phyloP scores from a whole-genome alignment of 352 stramenopile species.

The Pythium utonaiense region DNA sequence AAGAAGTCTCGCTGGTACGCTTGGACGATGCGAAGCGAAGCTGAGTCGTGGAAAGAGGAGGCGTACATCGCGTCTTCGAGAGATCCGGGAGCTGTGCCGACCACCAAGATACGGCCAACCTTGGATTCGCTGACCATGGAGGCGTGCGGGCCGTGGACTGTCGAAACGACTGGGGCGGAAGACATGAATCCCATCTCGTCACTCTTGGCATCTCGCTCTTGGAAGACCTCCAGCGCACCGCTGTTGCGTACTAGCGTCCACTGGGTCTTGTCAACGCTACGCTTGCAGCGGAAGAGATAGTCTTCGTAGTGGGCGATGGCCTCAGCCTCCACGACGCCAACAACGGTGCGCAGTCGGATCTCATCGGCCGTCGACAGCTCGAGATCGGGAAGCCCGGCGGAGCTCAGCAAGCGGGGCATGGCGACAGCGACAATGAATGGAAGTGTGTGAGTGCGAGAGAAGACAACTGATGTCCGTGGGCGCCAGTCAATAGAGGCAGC shows the following conservation, averaged over 20 bases:
- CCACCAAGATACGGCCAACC: slow-evolving; percentile 18
- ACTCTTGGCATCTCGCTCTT: slow-evolving; percentile 13
- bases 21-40: slow-evolving; percentile 30
- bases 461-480: too few species aligned
- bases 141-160: slow-evolving; percentile 1
- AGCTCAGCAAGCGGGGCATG: slow-evolving; percentile 26
- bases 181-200: slow-evolving; percentile 15
- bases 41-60: slow-evolving; percentile 35
- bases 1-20: slow-evolving; percentile 36
- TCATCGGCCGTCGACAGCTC: slow-evolving; percentile 30
- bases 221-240: slow-evolving; percentile 33
- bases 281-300: slow-evolving; percentile 23
- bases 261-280: slow-evolving; percentile 30
- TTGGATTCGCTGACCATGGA: neutral
- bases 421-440: too few species aligned
- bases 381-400: slow-evolving; percentile 29
- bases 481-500: too few species aligned
- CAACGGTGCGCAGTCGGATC: slow-evolving; percentile 27
- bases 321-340: slow-evolving; percentile 26
- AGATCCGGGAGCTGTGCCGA: slow-evolving; percentile 32
- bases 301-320: slow-evolving; percentile 38
- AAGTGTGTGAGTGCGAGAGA: too few species aligned
- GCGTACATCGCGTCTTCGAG: slow-evolving; percentile 57
- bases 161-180: neutral
- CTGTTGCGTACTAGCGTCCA: slow-evolving; percentile 39